Percentiles rank a stretch among this genome's conserved stretches.
Evolutionary conservation across 2,329 filamentous ascomycete genomes (phyloP).

Genomic region (Scedosporium apiospermum): DNA sequence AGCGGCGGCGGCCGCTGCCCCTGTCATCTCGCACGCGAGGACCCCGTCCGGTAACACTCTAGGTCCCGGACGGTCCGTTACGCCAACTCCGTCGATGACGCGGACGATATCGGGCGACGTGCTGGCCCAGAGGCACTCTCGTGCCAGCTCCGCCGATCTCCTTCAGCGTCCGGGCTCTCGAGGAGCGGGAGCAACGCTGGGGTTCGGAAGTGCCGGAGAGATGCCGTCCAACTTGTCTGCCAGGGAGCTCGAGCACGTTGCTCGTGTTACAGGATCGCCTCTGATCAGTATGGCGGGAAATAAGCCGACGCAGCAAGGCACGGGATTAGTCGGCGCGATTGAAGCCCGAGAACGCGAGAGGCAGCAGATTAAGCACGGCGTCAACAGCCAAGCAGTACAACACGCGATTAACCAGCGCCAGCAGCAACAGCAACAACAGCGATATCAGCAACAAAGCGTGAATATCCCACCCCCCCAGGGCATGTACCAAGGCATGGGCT

Average conservation of each 20-base stretch:
- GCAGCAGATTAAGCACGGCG: slow-evolving; percentile 57
- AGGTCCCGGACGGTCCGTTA: slow-evolving; percentile 22
- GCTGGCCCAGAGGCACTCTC: slow-evolving; percentile 28
- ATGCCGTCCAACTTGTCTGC: slow-evolving; percentile 59
- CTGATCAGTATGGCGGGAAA: slow-evolving; percentile 57
- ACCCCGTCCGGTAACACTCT: slow-evolving; percentile 38
- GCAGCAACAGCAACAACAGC: slow-evolving; percentile 31
- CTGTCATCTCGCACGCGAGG: slow-evolving; percentile 48
- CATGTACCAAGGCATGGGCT: neutral
- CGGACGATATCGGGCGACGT: slow-evolving; percentile 31
- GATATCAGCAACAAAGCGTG: slow-evolving; percentile 16
- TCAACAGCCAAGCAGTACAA: slow-evolving; percentile 62
- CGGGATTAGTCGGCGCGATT: slow-evolving; percentile 68
- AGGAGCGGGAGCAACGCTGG: slow-evolving; percentile 41
- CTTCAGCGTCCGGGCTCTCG: slow-evolving; percentile 47
- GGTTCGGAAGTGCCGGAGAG: slow-evolving; percentile 22
- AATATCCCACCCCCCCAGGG: neutral
- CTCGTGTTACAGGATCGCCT: slow-evolving; percentile 68
- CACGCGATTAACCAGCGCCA: slow-evolving; percentile 63
- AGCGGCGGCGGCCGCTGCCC: slow-evolving; percentile 44
- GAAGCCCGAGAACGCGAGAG: slow-evolving; percentile 72
- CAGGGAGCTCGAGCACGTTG: slow-evolving; percentile 81
- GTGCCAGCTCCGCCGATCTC: slow-evolving; percentile 37
- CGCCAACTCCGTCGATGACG: slow-evolving; percentile 32
- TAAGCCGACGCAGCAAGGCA: slow-evolving; percentile 39